These are phyloP conservation scores for Nyctanthes arbortristis DNA, from an alignment of 257 asterid genomes.

Conservation along the genomic window DNA sequence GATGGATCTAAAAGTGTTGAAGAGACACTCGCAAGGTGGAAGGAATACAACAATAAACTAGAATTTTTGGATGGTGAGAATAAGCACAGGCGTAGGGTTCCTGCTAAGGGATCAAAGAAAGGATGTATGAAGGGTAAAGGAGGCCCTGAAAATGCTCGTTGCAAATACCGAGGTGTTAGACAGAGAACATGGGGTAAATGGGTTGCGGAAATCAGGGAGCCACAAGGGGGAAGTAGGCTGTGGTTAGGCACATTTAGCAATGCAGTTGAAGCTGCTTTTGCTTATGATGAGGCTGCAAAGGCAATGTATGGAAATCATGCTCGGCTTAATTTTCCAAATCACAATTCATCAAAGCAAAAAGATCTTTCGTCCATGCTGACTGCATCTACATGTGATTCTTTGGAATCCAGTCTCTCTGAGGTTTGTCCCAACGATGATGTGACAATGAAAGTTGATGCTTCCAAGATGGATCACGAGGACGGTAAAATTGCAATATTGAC, in stretches of 20 bases:
- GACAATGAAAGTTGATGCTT: neutral
- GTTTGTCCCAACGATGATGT: neutral
- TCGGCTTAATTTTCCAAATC: conserved; percentile 31
- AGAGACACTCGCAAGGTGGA: conserved; percentile 41
- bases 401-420: neutral
- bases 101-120: conserved; percentile 47
- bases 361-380: neutral
- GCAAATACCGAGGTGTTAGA: conserved; percentile 42
- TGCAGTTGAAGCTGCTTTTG: conserved; percentile 38
- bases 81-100: conserved; percentile 25
- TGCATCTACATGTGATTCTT: neutral
- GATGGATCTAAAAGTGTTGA: conserved; percentile 22
- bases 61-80: conserved; percentile 11
- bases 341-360: neutral
- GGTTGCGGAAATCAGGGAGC: conserved; percentile 49
- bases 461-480: neutral
- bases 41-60: conserved; percentile 34
- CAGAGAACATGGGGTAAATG: conserved; percentile 52
- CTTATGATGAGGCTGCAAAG: conserved; percentile 44
- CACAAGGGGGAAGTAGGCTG: conserved; percentile 38
- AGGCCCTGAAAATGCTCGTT: conserved; percentile 28
- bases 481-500: neutral
- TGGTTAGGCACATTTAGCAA: conserved; percentile 44
- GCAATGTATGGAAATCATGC: conserved; percentile 42
- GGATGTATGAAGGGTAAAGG: conserved; percentile 46